These are phyloP conservation scores for Eimeria zaria DNA, from an alignment of 169 alveolate genomes.

Conservation along the genomic window DNA sequence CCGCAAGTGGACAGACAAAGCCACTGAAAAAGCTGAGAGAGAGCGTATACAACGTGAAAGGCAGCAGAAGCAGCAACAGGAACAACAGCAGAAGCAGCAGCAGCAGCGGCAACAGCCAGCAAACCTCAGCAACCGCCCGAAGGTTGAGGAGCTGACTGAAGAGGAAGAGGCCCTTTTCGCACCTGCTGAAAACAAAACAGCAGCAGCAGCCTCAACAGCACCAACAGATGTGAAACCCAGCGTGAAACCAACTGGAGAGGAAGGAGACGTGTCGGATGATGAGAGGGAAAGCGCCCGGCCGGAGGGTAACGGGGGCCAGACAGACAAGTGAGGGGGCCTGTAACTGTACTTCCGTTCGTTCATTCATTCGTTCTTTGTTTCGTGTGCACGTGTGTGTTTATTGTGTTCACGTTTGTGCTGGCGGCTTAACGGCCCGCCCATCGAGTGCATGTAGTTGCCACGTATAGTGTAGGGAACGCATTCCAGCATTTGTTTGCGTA, in stretches of 20 bases:
- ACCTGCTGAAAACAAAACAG: conserved; percentile 7
- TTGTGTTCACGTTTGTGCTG: background rate
- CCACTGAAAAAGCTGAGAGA: conserved; percentile 86
- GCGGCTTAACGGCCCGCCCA: background rate
- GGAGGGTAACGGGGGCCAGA: conserved; percentile 93
- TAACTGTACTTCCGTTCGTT: background rate
- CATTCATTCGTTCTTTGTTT: background rate
- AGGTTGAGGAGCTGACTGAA: conserved; percentile 88
- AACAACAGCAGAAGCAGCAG: conserved; percentile 77
- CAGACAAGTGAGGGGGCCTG: conserved; percentile 95
- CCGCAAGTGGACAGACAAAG: conserved; percentile 83
- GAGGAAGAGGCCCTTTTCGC: conserved; percentile 79
- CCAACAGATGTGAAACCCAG: background rate
- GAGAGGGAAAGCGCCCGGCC: conserved; percentile 90
- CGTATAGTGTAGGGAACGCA: background rate
- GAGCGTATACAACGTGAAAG: conserved; percentile 84
- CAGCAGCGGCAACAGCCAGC: conserved; percentile 50
- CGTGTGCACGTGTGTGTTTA: background rate
- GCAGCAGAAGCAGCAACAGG: conserved; percentile 49
- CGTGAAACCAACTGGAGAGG: conserved; percentile 49
- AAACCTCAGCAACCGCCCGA: conserved; percentile 59
- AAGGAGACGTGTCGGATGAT: conserved; percentile 78
- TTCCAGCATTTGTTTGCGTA: background rate
- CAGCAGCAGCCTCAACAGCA: background rate
- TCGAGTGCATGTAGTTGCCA: background rate